phyloP scores from a whole-genome alignment of 345 rosid genomes.

The Turritis glabra region DNA sequence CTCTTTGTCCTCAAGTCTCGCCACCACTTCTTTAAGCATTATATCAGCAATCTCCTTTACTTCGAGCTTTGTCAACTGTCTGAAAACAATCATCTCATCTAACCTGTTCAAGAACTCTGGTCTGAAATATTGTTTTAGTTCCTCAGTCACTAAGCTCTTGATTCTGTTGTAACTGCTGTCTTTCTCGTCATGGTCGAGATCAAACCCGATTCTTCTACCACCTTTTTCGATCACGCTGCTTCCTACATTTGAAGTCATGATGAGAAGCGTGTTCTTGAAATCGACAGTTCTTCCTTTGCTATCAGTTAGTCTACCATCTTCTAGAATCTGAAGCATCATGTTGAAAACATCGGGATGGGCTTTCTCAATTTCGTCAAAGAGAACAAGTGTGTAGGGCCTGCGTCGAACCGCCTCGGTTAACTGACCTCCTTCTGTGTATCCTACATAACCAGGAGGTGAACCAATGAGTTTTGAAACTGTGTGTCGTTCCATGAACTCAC shows the following conservation, averaged over 20 bases:
- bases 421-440: conserved; percentile 98
- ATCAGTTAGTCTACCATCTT: conserved; percentile 95
- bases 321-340: conserved; percentile 99
- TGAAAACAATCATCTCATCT: conserved; percentile 97
- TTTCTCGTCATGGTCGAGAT: conserved; percentile 86
- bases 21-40: conserved; percentile 89
- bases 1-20: conserved; percentile 67
- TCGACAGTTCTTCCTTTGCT: conserved; percentile 99
- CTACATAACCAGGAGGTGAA: conserved; percentile 98
- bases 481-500: conserved; percentile 99
- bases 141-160: conserved; percentile 92
- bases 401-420: conserved; percentile 96
- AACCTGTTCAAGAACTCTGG: conserved; percentile 95
- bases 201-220: conserved; percentile 85
- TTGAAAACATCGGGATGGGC: conserved; percentile 99
- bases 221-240: conserved; percentile 97
- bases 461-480: conserved; percentile 97
- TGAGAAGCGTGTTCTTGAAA: conserved; percentile 94
- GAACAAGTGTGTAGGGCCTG: conserved; percentile 87
- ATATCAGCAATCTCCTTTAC: conserved; percentile 93
- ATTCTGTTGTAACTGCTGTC: conserved; percentile 91
- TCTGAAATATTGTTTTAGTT: conserved; percentile 85
- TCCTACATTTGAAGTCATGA: conserved; percentile 97
- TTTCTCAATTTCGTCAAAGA: conserved; percentile 96
- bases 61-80: conserved; percentile 86